A percentile compares a stretch with the other conserved stretches of the same genome.
Evolutionary conservation across 768 basidiomycete species (phyloP).

Genomic region (Rhizopogon vesiculosus): DNA sequence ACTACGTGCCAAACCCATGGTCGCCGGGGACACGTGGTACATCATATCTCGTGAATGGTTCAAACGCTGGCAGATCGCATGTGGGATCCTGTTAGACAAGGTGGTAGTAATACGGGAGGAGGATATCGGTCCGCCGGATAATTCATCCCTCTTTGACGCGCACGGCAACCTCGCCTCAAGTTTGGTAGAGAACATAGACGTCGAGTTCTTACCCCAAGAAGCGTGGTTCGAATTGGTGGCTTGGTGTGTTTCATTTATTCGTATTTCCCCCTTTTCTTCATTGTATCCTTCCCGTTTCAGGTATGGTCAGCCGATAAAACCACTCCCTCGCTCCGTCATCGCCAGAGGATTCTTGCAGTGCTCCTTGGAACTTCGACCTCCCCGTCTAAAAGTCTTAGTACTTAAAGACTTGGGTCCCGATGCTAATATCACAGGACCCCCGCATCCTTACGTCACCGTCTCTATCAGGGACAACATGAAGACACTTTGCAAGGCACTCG

Average conservation of each 20-base stretch:
- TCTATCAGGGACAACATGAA: slow-evolving; percentile 49
- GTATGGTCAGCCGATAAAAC: slow-evolving; percentile 60
- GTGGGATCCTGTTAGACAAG: slow-evolving; percentile 65
- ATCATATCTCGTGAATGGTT: slow-evolving; percentile 70
- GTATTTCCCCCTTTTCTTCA: not conserved
- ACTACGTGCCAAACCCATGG: slow-evolving; percentile 45
- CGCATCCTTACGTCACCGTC: slow-evolving; percentile 37
- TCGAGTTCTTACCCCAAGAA: slow-evolving; percentile 68
- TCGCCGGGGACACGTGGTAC: slow-evolving; percentile 74
- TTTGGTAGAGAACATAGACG: slow-evolving; percentile 59
- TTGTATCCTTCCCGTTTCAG: slow-evolving; percentile 31
- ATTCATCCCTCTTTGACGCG: slow-evolving; percentile 56
- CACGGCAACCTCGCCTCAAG: slow-evolving; percentile 40
- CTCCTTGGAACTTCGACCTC: slow-evolving; percentile 69
- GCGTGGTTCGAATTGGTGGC: slow-evolving; percentile 64
- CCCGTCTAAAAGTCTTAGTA: slow-evolving; percentile 52
- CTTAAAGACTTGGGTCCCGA: slow-evolving; percentile 28
- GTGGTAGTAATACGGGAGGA: slow-evolving; percentile 51
- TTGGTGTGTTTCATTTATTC: slow-evolving; percentile 39
- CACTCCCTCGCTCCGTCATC: slow-evolving; percentile 66
- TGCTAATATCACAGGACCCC: slow-evolving; percentile 21
- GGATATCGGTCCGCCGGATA: slow-evolving; percentile 73
- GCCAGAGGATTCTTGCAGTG: slow-evolving; percentile 48
- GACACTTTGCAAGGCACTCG: slow-evolving; percentile 37
- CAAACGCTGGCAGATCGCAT: slow-evolving; percentile 70